Percentiles rank a stretch among this genome's conserved stretches.
Conservation (phyloP, 768 basidiomycete species). For the Dacryopinax spathularia region DNA sequence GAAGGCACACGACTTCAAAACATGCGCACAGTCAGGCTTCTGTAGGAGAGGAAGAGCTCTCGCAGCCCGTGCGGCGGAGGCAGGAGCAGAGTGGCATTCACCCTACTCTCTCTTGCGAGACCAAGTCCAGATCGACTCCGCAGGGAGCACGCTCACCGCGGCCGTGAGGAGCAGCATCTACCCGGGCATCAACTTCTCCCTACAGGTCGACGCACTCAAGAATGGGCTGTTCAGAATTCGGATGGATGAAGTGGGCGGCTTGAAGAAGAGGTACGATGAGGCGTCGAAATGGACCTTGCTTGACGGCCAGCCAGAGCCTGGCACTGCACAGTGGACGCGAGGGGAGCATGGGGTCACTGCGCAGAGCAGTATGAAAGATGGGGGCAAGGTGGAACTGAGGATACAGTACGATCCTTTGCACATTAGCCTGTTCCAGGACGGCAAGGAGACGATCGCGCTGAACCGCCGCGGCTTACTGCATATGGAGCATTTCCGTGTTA, state of each 20-base stretch:
- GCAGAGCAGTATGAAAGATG: slow-evolving; percentile 38
- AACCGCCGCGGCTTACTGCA: slow-evolving; percentile 84
- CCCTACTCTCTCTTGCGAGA: slow-evolving; percentile 65
- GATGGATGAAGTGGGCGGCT: slow-evolving; percentile 76
- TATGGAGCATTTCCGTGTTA: slow-evolving; percentile 84
- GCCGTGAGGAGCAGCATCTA: slow-evolving; percentile 67
- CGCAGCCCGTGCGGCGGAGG: slow-evolving; percentile 51
- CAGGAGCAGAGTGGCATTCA: slow-evolving; percentile 52
- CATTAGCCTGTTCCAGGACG: slow-evolving; percentile 54
- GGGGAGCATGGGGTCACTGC: slow-evolving; percentile 52
- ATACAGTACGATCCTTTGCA: slow-evolving; percentile 65
- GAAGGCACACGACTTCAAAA: slow-evolving; percentile 76
- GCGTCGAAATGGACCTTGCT: slow-evolving; percentile 84
- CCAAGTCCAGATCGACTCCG: slow-evolving; percentile 37
- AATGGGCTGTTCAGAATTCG: slow-evolving; percentile 82
- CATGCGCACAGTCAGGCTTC: slow-evolving; percentile 86
- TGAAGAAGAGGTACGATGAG: slow-evolving; percentile 81
- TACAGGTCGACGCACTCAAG: slow-evolving; percentile 70
- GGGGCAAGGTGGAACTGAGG: slow-evolving; percentile 48
- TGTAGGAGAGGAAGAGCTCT: slow-evolving; percentile 84
- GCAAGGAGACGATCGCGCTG: slow-evolving; percentile 71
- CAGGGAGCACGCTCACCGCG: slow-evolving; percentile 52
- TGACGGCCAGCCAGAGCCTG: slow-evolving; percentile 51
- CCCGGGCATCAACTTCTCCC: slow-evolving; percentile 64
- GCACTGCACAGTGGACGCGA: slow-evolving; percentile 48